phyloP scores from a whole-genome alignment of 164 flowering plant species.

The Aristolochia fimbriata region DNA sequence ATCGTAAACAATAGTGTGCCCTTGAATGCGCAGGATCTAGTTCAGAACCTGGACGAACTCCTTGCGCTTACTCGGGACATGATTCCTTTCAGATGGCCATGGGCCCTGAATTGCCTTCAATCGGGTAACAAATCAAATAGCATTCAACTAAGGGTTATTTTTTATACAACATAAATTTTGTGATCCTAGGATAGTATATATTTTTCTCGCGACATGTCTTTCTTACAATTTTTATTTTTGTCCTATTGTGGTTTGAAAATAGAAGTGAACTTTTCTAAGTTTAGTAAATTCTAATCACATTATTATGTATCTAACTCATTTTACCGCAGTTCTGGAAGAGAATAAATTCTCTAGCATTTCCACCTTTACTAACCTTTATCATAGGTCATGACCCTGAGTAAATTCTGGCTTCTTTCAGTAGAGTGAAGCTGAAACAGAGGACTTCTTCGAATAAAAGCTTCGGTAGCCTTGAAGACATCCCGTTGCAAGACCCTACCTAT shows the following conservation, averaged over 20 bases:
- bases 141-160: neutral
- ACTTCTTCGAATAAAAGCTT: conserved; percentile 45
- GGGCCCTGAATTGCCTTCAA: conserved; percentile 30
- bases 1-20: neutral
- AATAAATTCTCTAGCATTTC: neutral
- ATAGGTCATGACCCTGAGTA: neutral
- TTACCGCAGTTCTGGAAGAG: too few relatives aligned
- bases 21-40: conserved; percentile 31
- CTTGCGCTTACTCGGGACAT: conserved; percentile 55
- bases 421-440: conserved; percentile 32
- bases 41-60: conserved; percentile 25
- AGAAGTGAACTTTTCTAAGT: neutral
- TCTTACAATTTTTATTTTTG: neutral
- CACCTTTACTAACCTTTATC: neutral
- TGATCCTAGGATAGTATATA: too few relatives aligned
- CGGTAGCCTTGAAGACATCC: conserved; percentile 49
- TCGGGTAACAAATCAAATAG: conserved; percentile 34
- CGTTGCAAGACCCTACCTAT: conserved; percentile 26
- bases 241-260: neutral
- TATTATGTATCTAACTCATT: neutral
- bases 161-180: too few relatives aligned
- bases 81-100: conserved; percentile 22
- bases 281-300: too few relatives aligned
- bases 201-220: too few relatives aligned
- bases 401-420: neutral